Percentiles rank a stretch among this genome's conserved stretches.
Conservation (phyloP, 176 grass and related monocot species). For the Musa acuminata region DNA sequence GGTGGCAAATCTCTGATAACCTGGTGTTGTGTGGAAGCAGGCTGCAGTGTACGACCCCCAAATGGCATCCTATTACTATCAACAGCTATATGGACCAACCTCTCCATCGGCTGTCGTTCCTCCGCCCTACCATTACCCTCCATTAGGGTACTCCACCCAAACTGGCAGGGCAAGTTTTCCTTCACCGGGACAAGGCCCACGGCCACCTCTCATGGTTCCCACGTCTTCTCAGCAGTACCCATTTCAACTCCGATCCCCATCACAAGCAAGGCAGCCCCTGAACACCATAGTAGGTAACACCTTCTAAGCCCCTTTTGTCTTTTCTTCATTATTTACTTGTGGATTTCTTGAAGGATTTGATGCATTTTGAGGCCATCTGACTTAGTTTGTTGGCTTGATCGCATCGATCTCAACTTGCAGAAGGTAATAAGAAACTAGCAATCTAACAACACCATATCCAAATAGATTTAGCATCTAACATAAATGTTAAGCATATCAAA, state of each 20-base stretch:
- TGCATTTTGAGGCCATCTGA: too few relatives aligned
- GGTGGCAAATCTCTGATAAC: too few relatives aligned
- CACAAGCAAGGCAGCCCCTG: slow-evolving; percentile 29
- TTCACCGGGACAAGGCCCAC: slow-evolving; percentile 29
- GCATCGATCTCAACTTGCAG: too few relatives aligned
- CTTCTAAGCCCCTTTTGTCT: background rate
- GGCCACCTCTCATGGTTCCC: slow-evolving; percentile 17
- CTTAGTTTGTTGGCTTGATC: too few relatives aligned
- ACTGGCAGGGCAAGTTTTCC: slow-evolving; percentile 37
- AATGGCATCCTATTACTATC: slow-evolving; percentile 60
- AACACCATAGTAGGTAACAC: background rate
- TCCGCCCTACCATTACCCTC: slow-evolving; percentile 38
- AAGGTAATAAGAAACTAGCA: too few relatives aligned
- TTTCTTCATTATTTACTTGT: too few relatives aligned
- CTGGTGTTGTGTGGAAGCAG: background rate
- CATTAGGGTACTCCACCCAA: slow-evolving; percentile 39
- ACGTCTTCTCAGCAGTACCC: slow-evolving; percentile 1
- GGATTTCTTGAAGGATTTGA: too few relatives aligned
- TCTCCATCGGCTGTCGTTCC: slow-evolving; percentile 37
- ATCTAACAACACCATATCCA: too few relatives aligned
- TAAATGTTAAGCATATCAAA: too few relatives aligned
- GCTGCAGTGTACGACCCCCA: slow-evolving; percentile 60
- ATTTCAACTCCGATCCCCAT: slow-evolving; percentile 64
- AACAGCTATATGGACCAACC: slow-evolving; percentile 47
- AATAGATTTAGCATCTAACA: too few relatives aligned